Conservation (phyloP, 768 basidiomycete genomes). For the Xerocomellus amylosporus region DNA sequence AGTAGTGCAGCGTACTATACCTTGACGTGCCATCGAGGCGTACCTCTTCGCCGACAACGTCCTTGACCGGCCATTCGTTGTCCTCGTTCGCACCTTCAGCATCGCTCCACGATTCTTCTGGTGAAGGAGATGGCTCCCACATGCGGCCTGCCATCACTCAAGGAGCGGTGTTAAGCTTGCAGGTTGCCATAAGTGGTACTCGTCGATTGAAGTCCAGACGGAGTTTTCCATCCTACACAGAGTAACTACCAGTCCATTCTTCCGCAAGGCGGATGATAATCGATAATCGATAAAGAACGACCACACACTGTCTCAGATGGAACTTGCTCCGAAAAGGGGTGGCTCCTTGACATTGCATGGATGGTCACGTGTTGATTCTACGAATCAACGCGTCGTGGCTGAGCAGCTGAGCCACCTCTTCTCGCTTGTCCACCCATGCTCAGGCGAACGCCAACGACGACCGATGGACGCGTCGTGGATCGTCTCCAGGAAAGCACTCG, state of each 20-base stretch:
- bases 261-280: too few relatives aligned
- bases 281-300: too few relatives aligned
- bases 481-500: constrained; percentile 69
- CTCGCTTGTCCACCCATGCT: constrained; percentile 46
- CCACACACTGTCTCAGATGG: too few relatives aligned
- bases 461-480: constrained; percentile 66
- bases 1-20: constrained; percentile 10
- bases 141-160: constrained; percentile 4
- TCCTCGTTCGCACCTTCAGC: constrained; percentile 30
- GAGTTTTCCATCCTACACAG: too few relatives aligned
- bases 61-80: constrained; percentile 31
- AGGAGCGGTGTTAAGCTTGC: not conserved
- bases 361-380: constrained; percentile 25
- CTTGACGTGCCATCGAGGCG: constrained; percentile 29
- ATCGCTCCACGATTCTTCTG: constrained; percentile 33
- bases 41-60: constrained; percentile 31
- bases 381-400: constrained; percentile 7
- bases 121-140: constrained; percentile 32
- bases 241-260: too few relatives aligned
- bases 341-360: too few relatives aligned
- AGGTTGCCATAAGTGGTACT: not conserved
- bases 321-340: too few relatives aligned
- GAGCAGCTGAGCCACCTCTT: not conserved
- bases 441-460: constrained; percentile 63
- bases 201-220: too few relatives aligned